Evolutionary conservation across 2,329 filamentous ascomycete genomes (phyloP), one percentile per base, ranked within the genome.

Genomic region (Geosmithia putterillii): DNA sequence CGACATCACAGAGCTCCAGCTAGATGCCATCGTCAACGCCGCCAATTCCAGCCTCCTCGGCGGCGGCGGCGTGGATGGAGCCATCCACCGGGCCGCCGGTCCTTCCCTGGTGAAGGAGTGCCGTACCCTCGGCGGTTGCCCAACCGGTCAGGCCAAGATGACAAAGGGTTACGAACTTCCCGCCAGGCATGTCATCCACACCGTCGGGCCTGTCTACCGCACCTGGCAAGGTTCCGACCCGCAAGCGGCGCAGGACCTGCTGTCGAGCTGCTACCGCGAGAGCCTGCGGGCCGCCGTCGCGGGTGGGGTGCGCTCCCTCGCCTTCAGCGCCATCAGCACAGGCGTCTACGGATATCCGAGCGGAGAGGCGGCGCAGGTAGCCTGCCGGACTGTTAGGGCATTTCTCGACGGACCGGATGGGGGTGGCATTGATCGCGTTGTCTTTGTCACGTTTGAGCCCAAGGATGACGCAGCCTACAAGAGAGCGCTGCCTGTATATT

Each of bases 1-100:
- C 51, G 87, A 95, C 60, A 94, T 96, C 60, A 95, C 89, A 14
- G 79, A 70, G 14, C 75, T 96, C 4, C 59, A 71, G 25, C 73
- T 88, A 39, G 86, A 88, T 55, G 83, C 83, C 49, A 92, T 95
- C 52, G 89, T 96, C 59, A 96, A 96, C 59, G 90, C 92, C 1
- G 90, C 92, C 38, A 96, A 96, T 60, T 64, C 63, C 9, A 73
- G 72, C 2, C 76, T 96, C 1, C 71, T 84, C 0, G 88, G 89
- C 44, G 92, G 92, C 43, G 87, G 88, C n/a, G 92, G 92, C 32
- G 88, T 96, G 15, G 83, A 89, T 55, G 84, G 83, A 36, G 84
- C 88, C 22, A 95, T 96, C 52, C 92, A 96, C 59, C 63, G 73
- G 23, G 87, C 83, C 36, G 90, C 92, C 1, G 92, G 92, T 0